Evolutionary conservation across 1,284 basidiomycete species (phyloP), one percentile per base, ranked within the genome.

Genomic region (Schizophyllum amplum): DNA sequence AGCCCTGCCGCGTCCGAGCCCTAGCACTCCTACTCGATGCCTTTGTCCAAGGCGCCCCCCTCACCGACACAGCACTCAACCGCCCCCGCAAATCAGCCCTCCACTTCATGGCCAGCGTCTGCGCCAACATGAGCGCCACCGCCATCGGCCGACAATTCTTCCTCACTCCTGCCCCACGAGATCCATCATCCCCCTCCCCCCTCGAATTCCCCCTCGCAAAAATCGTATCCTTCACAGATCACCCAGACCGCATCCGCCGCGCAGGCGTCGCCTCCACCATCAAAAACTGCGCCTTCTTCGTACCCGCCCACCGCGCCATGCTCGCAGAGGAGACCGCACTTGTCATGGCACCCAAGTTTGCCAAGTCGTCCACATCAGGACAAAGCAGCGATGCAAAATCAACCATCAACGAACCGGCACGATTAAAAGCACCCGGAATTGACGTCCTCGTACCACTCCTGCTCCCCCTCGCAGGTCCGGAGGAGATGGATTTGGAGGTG

Each of bases 401-500:
- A n/a, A n/a, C n/a, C n/a, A n/a, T n/a, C n/a, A n/a, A n/a, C n/a
- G n/a, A n/a, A n/a, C n/a, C n/a, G n/a, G n/a, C n/a, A n/a, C 71
- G 70, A 13, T 20, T 24, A 11, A 15, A 20, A 50, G 90, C 88
- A 1, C 85, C 89, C 6, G 92, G 92, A 1, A 84, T 96, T 53
- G 88, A 93, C 68, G 81, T 88, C 5, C 75, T 97, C 4, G 87
- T 91, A 0, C 89, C 85, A 65, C 77, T 99, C 9, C 77, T 99
- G 1, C 80, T 96, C 3, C 96, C 96, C 0, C 79, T 99, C 2
- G 94, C 95, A 60, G 95, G 95, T 4, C 90, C 94, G 1, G 94
- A 98, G 69, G 96, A 98, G 69, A 86, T 92, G 60, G 92, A 96
- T 60, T 77, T 94, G 1, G 94, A 96, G 63, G 91, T 90, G 62